Conservation (phyloP, 2,329 filamentous ascomycete species). For the Talaromyces atroroseus region DNA sequence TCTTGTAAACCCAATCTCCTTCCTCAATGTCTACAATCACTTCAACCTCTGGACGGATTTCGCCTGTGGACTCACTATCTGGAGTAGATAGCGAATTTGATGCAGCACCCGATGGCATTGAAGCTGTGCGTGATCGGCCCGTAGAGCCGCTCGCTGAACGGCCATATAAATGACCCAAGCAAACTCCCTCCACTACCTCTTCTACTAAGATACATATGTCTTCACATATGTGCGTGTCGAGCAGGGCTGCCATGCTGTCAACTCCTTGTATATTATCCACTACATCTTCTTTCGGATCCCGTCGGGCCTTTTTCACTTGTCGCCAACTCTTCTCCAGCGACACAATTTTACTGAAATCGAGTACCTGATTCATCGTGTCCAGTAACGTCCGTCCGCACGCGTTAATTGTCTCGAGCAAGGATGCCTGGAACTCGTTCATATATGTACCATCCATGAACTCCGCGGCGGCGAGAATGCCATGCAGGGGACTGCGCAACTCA, state of each 20-base stretch:
- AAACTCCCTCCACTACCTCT: slow-evolving; percentile 53
- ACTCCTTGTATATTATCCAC: slow-evolving; percentile 19
- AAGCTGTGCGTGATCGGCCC: neutral
- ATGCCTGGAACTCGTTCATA: slow-evolving; percentile 36
- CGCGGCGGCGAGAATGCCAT: slow-evolving; percentile 39
- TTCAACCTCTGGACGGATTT: slow-evolving; percentile 30
- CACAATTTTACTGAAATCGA: slow-evolving; percentile 51
- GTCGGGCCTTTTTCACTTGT: slow-evolving; percentile 26
- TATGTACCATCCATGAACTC: slow-evolving; percentile 37
- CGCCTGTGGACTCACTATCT: slow-evolving; percentile 3
- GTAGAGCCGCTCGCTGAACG: slow-evolving; percentile 17
- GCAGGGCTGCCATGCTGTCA: slow-evolving; percentile 27
- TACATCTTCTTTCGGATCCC: slow-evolving; percentile 20
- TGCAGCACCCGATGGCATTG: slow-evolving; percentile 6
- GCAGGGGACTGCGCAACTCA: slow-evolving; percentile 39
- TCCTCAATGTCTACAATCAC: slow-evolving; percentile 51
- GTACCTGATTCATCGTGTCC: slow-evolving; percentile 41
- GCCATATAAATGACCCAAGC: slow-evolving; percentile 43
- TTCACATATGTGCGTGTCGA: slow-evolving; percentile 31
- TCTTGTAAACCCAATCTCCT: slow-evolving; percentile 49
- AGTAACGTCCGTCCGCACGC: slow-evolving; percentile 39
- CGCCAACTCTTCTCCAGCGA: slow-evolving; percentile 33
- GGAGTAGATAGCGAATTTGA: slow-evolving; percentile 13
- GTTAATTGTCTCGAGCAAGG: slow-evolving; percentile 36
- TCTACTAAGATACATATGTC: slow-evolving; percentile 46